These are phyloP conservation scores for Chamaecrista fasciculata DNA, from an alignment of 306 rosid species.

Conservation along the genomic window DNA sequence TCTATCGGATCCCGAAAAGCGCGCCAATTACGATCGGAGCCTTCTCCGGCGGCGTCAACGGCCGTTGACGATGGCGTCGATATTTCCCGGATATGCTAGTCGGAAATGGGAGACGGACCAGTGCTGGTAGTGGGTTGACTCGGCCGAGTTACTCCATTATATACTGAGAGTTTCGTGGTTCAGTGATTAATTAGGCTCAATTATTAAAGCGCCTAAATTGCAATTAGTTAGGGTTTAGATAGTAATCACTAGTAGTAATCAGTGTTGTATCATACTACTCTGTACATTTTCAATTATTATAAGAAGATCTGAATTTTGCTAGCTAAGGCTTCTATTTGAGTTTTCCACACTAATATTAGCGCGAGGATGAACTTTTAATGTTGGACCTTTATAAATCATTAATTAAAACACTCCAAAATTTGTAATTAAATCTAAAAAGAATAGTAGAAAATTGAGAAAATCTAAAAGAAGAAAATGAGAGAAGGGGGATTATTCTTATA, in stretches of 20 bases:
- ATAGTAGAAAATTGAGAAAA: no score
- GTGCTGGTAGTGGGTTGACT: constrained; percentile 77
- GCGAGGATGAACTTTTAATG: no score
- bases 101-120: constrained; percentile 96
- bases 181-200: constrained; percentile 7
- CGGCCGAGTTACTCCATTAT: neutral
- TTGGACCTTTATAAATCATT: no score
- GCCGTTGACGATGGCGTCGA: constrained; percentile 45
- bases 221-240: constrained; percentile 1
- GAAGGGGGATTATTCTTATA: no score
- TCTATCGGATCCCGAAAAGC: constrained; percentile 73
- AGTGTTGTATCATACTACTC: neutral
- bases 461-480: no score
- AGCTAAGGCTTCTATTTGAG: neutral
- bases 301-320: neutral
- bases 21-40: constrained; percentile 73
- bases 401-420: no score
- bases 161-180: no score
- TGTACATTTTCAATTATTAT: constrained; percentile 25
- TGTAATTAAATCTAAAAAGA: no score
- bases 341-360: no score
- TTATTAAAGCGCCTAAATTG: constrained; percentile 32
- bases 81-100: constrained; percentile 51
- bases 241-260: neutral
- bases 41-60: constrained; percentile 43